These are phyloP conservation scores for Leccinum subgranulosum DNA, from an alignment of 768 basidiomycete species.

Conservation along the genomic window DNA sequence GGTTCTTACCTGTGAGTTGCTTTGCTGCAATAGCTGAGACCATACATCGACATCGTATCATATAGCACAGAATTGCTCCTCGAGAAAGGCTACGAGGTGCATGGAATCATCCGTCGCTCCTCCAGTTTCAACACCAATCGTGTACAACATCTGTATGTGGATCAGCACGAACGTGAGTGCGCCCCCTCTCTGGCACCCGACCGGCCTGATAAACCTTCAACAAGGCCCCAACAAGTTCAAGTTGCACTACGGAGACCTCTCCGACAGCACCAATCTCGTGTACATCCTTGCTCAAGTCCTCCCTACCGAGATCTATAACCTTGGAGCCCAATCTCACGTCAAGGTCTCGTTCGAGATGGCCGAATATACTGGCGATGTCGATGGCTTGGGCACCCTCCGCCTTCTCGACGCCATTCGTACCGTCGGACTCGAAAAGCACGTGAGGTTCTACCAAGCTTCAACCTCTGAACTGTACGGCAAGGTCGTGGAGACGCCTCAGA, in stretches of 20 bases:
- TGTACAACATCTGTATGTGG: slow-evolving; percentile 88
- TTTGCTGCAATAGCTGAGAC: not conserved
- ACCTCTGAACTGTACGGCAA: slow-evolving; percentile 98
- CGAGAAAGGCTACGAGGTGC: slow-evolving; percentile 87
- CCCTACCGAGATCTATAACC: slow-evolving; percentile 96
- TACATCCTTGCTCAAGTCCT: slow-evolving; percentile 94
- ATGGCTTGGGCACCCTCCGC: slow-evolving; percentile 91
- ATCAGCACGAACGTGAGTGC: slow-evolving; percentile 83
- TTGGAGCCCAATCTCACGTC: slow-evolving; percentile 97
- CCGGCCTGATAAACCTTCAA: slow-evolving; percentile 3
- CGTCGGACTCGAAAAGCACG: slow-evolving; percentile 88
- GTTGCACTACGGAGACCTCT: slow-evolving; percentile 88
- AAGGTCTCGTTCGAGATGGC: slow-evolving; percentile 99
- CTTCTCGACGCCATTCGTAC: slow-evolving; percentile 95
- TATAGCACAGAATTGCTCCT: slow-evolving; percentile 78
- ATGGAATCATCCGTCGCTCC: slow-evolving; percentile 94
- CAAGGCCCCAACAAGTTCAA: slow-evolving; percentile 74
- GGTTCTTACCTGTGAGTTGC: slow-evolving; percentile 84
- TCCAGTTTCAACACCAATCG: slow-evolving; percentile 98
- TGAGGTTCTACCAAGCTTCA: slow-evolving; percentile 96
- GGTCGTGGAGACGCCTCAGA: slow-evolving; percentile 93
- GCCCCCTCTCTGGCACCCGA: not conserved
- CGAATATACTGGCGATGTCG: slow-evolving; percentile 97
- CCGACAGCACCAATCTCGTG: slow-evolving; percentile 95
- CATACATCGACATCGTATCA: slow-evolving; percentile 2